These are phyloP conservation scores for Lunularia cruciata DNA, from an alignment of 225 moss, liverwort and hornwort species.

Conservation along the genomic window DNA sequence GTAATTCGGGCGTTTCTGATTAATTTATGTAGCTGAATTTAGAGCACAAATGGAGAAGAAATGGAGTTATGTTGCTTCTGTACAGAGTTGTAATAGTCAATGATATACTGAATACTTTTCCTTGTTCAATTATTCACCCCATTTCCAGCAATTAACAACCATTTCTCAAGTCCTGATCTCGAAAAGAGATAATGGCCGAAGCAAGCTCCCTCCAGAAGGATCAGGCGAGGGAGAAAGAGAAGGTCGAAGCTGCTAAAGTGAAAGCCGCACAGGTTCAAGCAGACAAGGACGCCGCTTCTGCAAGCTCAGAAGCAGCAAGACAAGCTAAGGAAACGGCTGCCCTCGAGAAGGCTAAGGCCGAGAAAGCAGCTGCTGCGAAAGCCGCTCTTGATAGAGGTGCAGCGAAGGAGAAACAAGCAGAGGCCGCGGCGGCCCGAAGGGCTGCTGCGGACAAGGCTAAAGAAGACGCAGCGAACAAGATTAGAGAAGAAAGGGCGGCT, in stretches of 20 bases:
- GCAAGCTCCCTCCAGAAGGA: slow-evolving; percentile 39
- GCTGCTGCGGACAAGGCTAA: slow-evolving; percentile 49
- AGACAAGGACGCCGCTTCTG: slow-evolving; percentile 24
- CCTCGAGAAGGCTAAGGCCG: slow-evolving; percentile 39
- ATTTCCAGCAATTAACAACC: too few species aligned
- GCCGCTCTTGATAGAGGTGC: slow-evolving; percentile 49
- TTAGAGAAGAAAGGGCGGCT: slow-evolving; percentile 42
- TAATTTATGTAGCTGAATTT: too few species aligned
- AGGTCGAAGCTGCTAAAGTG: slow-evolving; percentile 26
- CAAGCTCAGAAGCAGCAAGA: slow-evolving; percentile 26
- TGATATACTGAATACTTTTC: too few species aligned
- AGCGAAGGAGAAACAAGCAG: slow-evolving; percentile 39
- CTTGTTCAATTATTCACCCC: too few species aligned
- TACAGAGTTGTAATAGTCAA: too few species aligned
- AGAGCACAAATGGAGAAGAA: too few species aligned
- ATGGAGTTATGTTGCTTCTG: too few species aligned
- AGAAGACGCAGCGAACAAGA: slow-evolving; percentile 44
- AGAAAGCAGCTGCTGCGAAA: slow-evolving; percentile 44
- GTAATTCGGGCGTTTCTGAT: too few species aligned
- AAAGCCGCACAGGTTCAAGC: slow-evolving; percentile 23
- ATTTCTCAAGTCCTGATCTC: too few species aligned
- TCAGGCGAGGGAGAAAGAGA: slow-evolving; percentile 43
- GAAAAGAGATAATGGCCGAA: slow-evolving; percentile 47
- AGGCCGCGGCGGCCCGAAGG: slow-evolving; percentile 41
- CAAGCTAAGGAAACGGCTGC: slow-evolving; percentile 36